Conservation (phyloP, 176 grass and related monocot species). For the Leersia perrieri region DNA sequence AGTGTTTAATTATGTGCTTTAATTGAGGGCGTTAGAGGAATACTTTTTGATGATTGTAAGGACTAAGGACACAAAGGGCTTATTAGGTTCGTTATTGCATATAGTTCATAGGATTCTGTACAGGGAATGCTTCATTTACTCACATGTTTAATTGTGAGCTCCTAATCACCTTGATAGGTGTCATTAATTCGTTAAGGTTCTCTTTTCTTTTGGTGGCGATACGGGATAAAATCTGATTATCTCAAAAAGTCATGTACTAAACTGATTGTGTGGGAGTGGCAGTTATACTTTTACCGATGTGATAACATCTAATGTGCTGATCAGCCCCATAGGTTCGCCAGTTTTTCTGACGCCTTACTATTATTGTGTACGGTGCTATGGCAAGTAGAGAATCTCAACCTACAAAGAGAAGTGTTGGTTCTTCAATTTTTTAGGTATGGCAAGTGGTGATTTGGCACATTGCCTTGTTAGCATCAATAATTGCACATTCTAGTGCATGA, state of each 20-base stretch:
- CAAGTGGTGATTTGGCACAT: conserved; percentile 30
- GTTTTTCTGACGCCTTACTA: conserved; percentile 11
- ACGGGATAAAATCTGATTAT: neutral
- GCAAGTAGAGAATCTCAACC: conserved; percentile 16
- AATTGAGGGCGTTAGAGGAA: neutral
- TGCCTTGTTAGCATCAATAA: conserved; percentile 31
- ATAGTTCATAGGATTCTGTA: neutral
- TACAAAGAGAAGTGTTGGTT: conserved; percentile 13
- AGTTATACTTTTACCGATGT: conserved; percentile 27
- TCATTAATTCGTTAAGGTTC: conserved; percentile 15
- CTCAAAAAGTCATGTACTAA: neutral
- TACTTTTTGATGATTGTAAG: neutral
- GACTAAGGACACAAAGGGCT: neutral
- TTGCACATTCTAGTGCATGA: conserved; percentile 12
- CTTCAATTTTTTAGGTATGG: conserved; percentile 21
- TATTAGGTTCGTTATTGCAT: neutral
- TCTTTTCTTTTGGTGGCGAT: neutral
- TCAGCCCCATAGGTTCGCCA: conserved; percentile 2
- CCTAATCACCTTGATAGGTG: conserved; percentile 1
- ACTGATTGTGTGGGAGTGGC: neutral
- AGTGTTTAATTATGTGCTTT: neutral
- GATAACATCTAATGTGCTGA: conserved; percentile 23
- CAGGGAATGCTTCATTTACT: neutral
- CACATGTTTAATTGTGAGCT: neutral
- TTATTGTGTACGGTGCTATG: conserved; percentile 24